Evolutionary conservation across 2,329 filamentous ascomycete genomes (phyloP).

Genomic region (Scedosporium apiospermum): DNA sequence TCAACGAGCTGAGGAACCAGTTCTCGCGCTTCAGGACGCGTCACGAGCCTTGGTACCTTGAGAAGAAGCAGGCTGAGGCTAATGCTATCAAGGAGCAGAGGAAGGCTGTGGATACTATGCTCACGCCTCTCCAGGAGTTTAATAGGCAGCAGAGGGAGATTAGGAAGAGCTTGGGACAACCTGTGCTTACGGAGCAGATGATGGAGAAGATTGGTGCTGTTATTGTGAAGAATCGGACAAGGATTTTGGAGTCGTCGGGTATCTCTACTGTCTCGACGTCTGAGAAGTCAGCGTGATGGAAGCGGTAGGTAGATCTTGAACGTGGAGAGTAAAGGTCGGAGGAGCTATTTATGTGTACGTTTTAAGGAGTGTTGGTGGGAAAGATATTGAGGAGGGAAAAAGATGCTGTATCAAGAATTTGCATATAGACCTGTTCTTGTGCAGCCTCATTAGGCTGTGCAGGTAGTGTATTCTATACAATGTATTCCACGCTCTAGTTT

Average conservation of each 20-base stretch:
- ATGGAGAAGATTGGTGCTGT: constrained; percentile 52
- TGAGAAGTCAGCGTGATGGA: not conserved
- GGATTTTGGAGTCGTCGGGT: constrained; percentile 6
- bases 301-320: too few relatives aligned
- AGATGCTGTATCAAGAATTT: not conserved
- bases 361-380: not conserved
- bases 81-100: constrained; percentile 31
- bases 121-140: constrained; percentile 50
- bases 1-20: constrained; percentile 78
- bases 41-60: constrained; percentile 66
- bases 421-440: not conserved
- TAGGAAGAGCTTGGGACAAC: constrained; percentile 44
- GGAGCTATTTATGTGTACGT: not conserved
- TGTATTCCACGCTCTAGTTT: constrained; percentile 6
- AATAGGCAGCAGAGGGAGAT: constrained; percentile 43
- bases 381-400: not conserved
- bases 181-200: constrained; percentile 47
- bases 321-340: not conserved
- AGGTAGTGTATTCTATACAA: constrained; percentile 8
- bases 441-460: not conserved
- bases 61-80: constrained; percentile 52
- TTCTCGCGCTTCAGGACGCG: constrained; percentile 75
- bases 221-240: constrained; percentile 45
- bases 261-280: not conserved
- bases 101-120: constrained; percentile 27